Evolutionary conservation across 441 rosid species (phyloP).

Genomic region (Populus hybrid): DNA sequence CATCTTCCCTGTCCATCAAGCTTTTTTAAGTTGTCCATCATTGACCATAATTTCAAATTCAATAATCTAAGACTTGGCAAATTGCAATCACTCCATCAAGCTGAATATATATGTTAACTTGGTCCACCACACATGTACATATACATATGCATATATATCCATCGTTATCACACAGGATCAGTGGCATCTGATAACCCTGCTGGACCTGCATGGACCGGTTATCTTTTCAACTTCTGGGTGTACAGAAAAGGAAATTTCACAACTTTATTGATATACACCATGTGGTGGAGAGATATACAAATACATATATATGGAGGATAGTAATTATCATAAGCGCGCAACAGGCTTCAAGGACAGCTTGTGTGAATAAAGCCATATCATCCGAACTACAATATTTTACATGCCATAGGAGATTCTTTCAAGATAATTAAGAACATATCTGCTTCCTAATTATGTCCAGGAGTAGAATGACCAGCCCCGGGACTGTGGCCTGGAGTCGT

Average conservation of each 20-base stretch:
- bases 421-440: not conserved
- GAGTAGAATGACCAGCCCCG: not conserved
- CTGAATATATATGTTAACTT: no score
- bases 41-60: no score
- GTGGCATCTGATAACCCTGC: not conserved
- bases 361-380: not conserved
- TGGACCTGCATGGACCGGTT: not conserved
- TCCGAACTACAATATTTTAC: not conserved
- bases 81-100: no score
- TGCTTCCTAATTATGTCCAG: not conserved
- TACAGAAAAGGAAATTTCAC: not conserved
- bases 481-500: slow-evolving; percentile 4
- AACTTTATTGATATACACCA: not conserved
- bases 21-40: not conserved
- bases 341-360: not conserved
- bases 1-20: not conserved
- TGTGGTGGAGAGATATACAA: not conserved
- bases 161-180: no score
- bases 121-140: no score
- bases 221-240: not conserved
- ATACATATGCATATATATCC: no score
- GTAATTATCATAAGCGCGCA: not conserved
- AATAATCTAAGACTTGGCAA: no score
- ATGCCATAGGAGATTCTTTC: not conserved
- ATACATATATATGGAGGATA: not conserved